Evolutionary conservation across 1,284 basidiomycete genomes (phyloP), one percentile per base, ranked within the genome.

Genomic region (Puccinia hordei): DNA sequence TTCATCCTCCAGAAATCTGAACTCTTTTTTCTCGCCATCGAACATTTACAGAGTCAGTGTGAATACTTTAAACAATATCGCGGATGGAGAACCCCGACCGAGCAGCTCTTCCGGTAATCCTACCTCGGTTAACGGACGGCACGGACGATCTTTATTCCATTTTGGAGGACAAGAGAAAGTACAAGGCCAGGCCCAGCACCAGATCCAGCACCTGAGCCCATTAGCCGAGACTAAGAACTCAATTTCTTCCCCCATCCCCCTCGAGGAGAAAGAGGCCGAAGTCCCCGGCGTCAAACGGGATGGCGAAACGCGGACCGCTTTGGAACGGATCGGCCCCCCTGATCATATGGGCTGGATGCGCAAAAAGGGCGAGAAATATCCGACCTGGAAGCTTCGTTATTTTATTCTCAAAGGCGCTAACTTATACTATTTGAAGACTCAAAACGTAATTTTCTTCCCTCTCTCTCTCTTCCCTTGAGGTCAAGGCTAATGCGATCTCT

Each of bases 291-390:
- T 1, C 10, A 80, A 27, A n/a, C 53, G 38, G 46, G 76, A 83
- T 41, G 73, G 63, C 24, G 68, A 69, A 15, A 82, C 83, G 8
- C 77, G 74, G 41, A 84, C 85, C 17, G 92, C 95, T 53, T 86
- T 96, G 69, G 90, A 93, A 82, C 92, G 95, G 86, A 95, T 98
- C 82, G 94, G 95, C 19, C 89, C 89, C 57, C 90, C 93, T 19
- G 95, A 98, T 86, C 90, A 93, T 85, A 88, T 89, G 33, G 95
- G 97, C 12, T 98, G 94, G 92, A 92, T 99, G 90, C 90, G 92
- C 85, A 99, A 99, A 89, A 93, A 91, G 87, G 93, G 94, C 24
- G 96, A 98, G 78, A 88, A 92, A 81, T 98, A 98, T 87, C 94
- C 93, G 84, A 89, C 89, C 19, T 99, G 96, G 97, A 98, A 98